A percentile compares a stretch with the other conserved stretches of the same genome.
Conservation (phyloP, 2,329 filamentous ascomycete species). For the Botrytis fragariae region DNA sequence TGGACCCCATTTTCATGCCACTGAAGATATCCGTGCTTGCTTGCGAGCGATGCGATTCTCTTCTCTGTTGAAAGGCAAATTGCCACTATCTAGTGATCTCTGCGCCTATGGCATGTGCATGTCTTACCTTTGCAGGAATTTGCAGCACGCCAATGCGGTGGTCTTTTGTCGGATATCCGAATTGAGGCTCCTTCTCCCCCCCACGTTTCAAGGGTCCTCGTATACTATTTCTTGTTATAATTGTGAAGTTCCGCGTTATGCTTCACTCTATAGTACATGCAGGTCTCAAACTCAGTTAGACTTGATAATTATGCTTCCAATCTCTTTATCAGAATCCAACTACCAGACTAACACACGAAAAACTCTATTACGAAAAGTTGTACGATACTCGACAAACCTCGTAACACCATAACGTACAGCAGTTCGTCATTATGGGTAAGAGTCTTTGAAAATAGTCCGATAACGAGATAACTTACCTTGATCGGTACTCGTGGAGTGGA, state of each 20-base stretch:
- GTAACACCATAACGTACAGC: constrained; percentile 3
- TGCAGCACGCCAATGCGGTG: background rate
- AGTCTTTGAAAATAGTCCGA: background rate
- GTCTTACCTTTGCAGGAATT: background rate
- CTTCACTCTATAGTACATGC: background rate
- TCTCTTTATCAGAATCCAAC: background rate
- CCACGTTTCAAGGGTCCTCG: background rate
- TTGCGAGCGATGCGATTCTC: background rate
- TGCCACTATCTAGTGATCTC: constrained; percentile 12
- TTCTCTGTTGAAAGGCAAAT: background rate
- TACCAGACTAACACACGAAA: background rate
- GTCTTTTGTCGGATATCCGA: background rate
- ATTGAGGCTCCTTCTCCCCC: constrained; percentile 8
- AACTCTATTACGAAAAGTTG: background rate
- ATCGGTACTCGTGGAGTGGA: constrained; percentile 1
- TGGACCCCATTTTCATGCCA: constrained; percentile 1
- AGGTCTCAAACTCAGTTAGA: background rate
- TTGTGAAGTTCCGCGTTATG: background rate
- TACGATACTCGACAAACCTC: background rate
- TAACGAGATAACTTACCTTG: background rate
- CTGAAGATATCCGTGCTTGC: background rate
- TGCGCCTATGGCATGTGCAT: background rate
- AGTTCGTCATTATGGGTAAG: background rate
- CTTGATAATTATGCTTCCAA: background rate
- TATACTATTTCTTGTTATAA: background rate